These are phyloP conservation scores for Corymbia calophylla DNA, from an alignment of 441 rosid genomes.

Conservation along the genomic window DNA sequence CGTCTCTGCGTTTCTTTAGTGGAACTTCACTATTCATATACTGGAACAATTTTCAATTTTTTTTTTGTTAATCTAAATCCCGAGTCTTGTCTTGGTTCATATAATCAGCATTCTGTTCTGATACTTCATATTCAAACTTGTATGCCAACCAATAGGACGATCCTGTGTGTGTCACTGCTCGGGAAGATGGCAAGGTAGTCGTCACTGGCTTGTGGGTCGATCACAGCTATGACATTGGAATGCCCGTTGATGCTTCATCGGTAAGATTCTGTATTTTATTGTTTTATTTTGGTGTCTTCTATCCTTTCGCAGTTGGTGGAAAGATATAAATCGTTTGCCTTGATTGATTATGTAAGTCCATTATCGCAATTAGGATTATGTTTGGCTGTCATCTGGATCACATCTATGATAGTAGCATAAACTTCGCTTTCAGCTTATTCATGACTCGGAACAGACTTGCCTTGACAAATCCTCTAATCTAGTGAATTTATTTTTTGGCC, in stretches of 20 bases:
- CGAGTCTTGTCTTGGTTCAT: neutral
- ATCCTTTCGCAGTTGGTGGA: neutral
- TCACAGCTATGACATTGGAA: conserved; percentile 68
- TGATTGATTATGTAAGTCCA: neutral
- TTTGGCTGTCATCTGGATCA: neutral
- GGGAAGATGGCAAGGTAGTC: conserved; percentile 58
- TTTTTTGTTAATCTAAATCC: neutral
- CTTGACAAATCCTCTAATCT: neutral
- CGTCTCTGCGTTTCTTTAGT: neutral
- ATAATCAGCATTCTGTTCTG: neutral
- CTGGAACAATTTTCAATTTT: neutral
- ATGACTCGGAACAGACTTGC: neutral
- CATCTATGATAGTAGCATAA: neutral
- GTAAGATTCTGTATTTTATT: conserved; percentile 29
- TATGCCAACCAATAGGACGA: conserved; percentile 45
- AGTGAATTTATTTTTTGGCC: neutral
- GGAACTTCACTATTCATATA: neutral
- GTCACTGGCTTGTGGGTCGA: conserved; percentile 80
- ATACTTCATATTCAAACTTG: neutral
- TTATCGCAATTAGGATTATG: neutral
- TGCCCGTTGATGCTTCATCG: conserved; percentile 56
- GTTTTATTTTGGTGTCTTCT: neutral
- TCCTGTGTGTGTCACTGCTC: conserved; percentile 66
- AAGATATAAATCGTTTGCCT: neutral
- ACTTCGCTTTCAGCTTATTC: neutral